These are phyloP conservation scores for Waitea zeae DNA, from an alignment of 1,284 basidiomycete species.

Conservation along the genomic window DNA sequence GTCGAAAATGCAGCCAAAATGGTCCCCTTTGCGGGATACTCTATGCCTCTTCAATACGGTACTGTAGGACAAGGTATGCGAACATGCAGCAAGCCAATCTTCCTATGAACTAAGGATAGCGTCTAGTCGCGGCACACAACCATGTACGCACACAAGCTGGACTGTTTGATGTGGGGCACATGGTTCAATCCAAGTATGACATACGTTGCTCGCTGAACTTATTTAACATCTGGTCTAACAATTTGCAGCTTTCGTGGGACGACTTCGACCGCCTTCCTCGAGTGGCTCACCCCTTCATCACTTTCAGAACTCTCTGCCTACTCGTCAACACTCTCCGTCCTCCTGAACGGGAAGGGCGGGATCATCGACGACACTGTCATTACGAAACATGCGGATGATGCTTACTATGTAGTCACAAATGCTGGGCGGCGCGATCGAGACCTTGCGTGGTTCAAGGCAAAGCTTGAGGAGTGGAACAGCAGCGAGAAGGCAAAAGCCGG, in stretches of 20 bases:
- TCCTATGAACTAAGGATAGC: background rate
- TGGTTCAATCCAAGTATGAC: conserved; percentile 74
- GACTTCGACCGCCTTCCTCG: conserved; percentile 62
- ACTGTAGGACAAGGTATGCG: conserved; percentile 63
- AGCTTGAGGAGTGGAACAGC: conserved; percentile 63
- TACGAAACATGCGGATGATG: conserved; percentile 64
- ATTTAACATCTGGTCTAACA: background rate
- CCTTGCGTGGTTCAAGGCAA: conserved; percentile 56
- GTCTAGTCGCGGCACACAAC: conserved; percentile 75
- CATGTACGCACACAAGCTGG: conserved; percentile 78
- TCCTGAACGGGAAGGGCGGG: conserved; percentile 80
- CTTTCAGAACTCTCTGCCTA: conserved; percentile 52
- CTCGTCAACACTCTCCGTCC: conserved; percentile 69
- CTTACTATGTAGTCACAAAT: conserved; percentile 94
- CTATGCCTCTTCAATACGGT: conserved; percentile 87
- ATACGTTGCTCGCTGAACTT: conserved; percentile 3
- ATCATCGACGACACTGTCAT: conserved; percentile 92
- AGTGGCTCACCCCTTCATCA: conserved; percentile 74
- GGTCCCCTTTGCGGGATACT: conserved; percentile 92
- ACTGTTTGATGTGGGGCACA: conserved; percentile 96
- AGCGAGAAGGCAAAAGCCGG: conserved; percentile 29
- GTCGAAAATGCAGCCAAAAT: conserved; percentile 77
- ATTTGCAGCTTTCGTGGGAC: conserved; percentile 51
- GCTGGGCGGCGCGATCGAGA: conserved; percentile 79
- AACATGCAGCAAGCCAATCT: background rate